Evolutionary conservation across 768 basidiomycete genomes (phyloP).

Genomic region (Termitomyces sp.): DNA sequence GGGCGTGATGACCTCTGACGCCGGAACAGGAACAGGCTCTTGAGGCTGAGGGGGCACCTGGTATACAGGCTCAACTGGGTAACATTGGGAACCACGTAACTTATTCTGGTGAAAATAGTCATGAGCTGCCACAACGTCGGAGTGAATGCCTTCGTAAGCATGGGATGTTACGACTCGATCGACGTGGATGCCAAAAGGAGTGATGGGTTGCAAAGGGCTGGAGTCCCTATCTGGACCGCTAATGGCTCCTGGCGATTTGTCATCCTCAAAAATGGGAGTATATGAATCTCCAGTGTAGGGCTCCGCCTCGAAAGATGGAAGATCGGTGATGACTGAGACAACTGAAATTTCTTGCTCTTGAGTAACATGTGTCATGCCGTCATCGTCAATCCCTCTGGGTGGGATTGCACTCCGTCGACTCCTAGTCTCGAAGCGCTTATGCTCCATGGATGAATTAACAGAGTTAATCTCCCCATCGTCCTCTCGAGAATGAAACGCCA

Average conservation of each 20-base stretch:
- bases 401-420: conserved; percentile 32
- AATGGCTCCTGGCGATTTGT: conserved; percentile 48
- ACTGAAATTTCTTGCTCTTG: conserved; percentile 15
- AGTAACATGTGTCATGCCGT: conserved; percentile 23
- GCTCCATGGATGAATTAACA: conserved; percentile 30
- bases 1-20: conserved; percentile 41
- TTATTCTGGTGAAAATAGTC: conserved; percentile 11
- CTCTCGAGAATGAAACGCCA: conserved; percentile 7
- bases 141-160: conserved; percentile 2
- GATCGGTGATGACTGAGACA: conserved; percentile 19
- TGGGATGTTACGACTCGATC: conserved; percentile 61
- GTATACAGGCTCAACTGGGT: conserved; percentile 20
- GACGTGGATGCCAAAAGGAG: conserved; percentile 73
- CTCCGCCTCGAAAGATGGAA: conserved; percentile 21
- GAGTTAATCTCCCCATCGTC: conserved; percentile 43
- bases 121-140: conserved; percentile 8
- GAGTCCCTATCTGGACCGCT: conserved; percentile 50
- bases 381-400: conserved; percentile 18
- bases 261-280: conserved; percentile 59
- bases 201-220: conserved; percentile 70
- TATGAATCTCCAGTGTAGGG: conserved; percentile 42
- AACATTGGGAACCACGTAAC: conserved; percentile 16
- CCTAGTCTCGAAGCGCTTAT: conserved; percentile 28
- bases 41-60: conserved; percentile 27
- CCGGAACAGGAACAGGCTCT: conserved; percentile 34